These are phyloP conservation scores for Microstegium vimineum DNA, from an alignment of 176 grass and related monocot species.

Conservation along the genomic window DNA sequence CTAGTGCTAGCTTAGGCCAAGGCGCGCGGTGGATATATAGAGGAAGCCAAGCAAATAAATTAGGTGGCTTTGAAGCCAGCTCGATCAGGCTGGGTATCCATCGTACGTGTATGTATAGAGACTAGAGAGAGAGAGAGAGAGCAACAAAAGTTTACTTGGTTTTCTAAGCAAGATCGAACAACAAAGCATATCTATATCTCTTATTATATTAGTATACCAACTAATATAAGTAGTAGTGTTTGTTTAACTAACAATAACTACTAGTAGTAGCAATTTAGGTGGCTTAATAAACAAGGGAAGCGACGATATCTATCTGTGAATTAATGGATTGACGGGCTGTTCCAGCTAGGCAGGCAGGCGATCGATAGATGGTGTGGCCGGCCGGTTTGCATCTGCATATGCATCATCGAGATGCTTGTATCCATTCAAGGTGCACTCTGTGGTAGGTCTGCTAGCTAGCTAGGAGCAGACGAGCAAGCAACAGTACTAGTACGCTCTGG, in stretches of 20 bases:
- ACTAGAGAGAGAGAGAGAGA: too few species aligned
- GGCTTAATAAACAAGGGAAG: slow-evolving; percentile 16
- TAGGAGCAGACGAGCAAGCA: background rate
- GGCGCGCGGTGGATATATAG: too few species aligned
- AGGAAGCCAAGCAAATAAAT: background rate
- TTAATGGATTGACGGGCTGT: background rate
- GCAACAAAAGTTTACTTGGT: too few species aligned
- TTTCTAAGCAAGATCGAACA: too few species aligned
- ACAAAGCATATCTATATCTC: too few species aligned
- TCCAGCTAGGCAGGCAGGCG: slow-evolving; percentile 43
- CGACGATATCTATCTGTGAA: too few species aligned
- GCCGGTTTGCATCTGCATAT: background rate
- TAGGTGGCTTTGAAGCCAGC: too few species aligned
- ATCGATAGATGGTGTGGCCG: slow-evolving; percentile 2
- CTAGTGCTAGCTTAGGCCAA: too few species aligned
- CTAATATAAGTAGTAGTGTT: background rate
- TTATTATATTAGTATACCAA: background rate
- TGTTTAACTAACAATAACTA: background rate
- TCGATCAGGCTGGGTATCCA: background rate
- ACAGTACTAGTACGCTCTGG: background rate
- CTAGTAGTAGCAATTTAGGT: too few species aligned
- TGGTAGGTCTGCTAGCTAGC: background rate
- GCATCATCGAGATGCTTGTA: background rate
- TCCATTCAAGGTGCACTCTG: background rate
- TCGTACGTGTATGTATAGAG: background rate